These are phyloP conservation scores for Trametes cubensis DNA, from an alignment of 768 basidiomycete genomes.

Conservation along the genomic window DNA sequence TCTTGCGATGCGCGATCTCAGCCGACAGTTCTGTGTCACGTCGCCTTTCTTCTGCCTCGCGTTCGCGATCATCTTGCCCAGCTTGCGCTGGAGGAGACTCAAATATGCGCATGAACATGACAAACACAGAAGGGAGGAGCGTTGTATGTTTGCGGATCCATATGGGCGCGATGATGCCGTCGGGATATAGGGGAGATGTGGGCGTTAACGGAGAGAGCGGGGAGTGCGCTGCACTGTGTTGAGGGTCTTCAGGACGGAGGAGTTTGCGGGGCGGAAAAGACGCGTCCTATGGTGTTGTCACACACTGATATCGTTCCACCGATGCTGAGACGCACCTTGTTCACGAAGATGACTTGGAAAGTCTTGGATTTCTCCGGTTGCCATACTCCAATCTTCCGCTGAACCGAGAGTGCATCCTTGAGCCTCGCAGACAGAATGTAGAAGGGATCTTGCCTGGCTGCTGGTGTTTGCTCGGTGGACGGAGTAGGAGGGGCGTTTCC, in stretches of 20 bases:
- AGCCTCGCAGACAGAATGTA: slow-evolving; percentile 58
- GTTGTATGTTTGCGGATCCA: slow-evolving; percentile 97
- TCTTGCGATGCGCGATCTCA: slow-evolving; percentile 81
- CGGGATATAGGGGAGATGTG: slow-evolving; percentile 88
- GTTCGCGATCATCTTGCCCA: slow-evolving; percentile 53
- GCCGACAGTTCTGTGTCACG: slow-evolving; percentile 77
- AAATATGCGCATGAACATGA: slow-evolving; percentile 84
- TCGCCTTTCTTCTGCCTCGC: slow-evolving; percentile 67
- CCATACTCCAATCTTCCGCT: slow-evolving; percentile 70
- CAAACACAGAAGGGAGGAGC: slow-evolving; percentile 90
- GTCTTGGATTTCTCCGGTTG: slow-evolving; percentile 69
- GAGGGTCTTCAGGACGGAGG: slow-evolving; percentile 55
- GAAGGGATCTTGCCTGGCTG: slow-evolving; percentile 58
- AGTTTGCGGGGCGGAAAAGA: slow-evolving; percentile 89
- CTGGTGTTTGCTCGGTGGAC: slow-evolving; percentile 28
- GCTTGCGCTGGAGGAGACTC: slow-evolving; percentile 61
- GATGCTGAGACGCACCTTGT: slow-evolving; percentile 52
- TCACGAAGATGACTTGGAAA: slow-evolving; percentile 85
- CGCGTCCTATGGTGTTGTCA: slow-evolving; percentile 48
- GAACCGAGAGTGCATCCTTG: slow-evolving; percentile 66
- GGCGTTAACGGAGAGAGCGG: slow-evolving; percentile 92
- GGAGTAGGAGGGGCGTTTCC: slow-evolving; percentile 28
- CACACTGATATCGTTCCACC: background rate
- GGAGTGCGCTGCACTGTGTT: slow-evolving; percentile 69
- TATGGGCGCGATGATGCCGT: slow-evolving; percentile 95